phyloP scores from a whole-genome alignment of 208 protist genomes.

The Blechomonas ayalai region DNA sequence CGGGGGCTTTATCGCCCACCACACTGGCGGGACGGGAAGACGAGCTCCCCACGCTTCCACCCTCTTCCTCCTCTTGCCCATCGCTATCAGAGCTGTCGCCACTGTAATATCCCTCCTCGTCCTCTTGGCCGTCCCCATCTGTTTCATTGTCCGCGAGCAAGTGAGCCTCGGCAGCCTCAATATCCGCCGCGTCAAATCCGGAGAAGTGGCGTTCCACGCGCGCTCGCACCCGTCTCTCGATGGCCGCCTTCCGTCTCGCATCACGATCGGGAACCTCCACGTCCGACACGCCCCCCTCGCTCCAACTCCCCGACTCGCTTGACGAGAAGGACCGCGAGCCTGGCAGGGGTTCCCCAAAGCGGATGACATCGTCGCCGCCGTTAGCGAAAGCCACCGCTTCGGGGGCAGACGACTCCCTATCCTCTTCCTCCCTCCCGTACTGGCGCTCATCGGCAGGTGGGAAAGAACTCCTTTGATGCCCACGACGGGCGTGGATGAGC shows the following conservation, averaged over 20 bases:
- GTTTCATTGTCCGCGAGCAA: slow-evolving; percentile 2
- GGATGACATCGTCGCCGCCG: slow-evolving; percentile 19
- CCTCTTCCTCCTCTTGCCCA: neutral
- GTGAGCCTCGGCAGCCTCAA: slow-evolving; percentile 13
- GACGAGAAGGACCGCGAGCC: neutral
- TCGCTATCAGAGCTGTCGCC: slow-evolving; percentile 5
- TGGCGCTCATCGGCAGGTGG: too few species aligned
- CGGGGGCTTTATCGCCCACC: neutral
- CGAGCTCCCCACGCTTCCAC: neutral
- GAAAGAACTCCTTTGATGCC: too few species aligned
- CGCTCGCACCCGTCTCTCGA: neutral
- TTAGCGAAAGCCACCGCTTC: slow-evolving; percentile 18
- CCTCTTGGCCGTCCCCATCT: slow-evolving; percentile 1
- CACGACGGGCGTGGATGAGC: too few species aligned
- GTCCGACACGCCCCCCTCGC: neutral
- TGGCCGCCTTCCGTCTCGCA: neutral
- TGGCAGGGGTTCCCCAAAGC: slow-evolving; percentile 11
- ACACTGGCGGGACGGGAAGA: slow-evolving; percentile 8
- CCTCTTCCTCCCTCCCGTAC: too few species aligned
- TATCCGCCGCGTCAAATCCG: slow-evolving; percentile 18
- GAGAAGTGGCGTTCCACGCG: slow-evolving; percentile 17
- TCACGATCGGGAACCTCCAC: neutral
- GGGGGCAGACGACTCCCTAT: too few species aligned
- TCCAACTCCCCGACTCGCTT: neutral
- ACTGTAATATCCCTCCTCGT: slow-evolving; percentile 3